Conservation (phyloP, 306 rosid genomes). For the Spatholobus suberectus region DNA sequence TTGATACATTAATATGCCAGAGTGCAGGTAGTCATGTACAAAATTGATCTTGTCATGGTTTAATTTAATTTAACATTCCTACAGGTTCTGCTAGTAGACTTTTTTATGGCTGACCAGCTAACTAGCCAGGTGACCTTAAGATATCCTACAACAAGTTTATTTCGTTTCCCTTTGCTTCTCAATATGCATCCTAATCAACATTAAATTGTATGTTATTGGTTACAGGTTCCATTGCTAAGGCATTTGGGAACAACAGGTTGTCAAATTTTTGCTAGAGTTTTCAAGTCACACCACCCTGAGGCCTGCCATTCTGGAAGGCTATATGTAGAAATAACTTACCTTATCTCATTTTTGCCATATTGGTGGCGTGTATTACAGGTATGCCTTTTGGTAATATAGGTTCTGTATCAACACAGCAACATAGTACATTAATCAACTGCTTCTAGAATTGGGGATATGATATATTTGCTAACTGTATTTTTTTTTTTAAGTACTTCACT, state of each 20-base stretch:
- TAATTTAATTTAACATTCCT: slow-evolving; percentile 8
- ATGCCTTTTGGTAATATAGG: not conserved
- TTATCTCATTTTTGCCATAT: slow-evolving; percentile 85
- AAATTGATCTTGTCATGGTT: not conserved
- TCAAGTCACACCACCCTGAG: slow-evolving; percentile 52
- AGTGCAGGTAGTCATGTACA: not conserved
- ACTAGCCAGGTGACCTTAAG: slow-evolving; percentile 83
- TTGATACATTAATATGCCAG: not conserved
- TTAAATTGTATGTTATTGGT: not conserved
- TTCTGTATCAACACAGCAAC: not conserved
- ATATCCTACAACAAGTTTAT: not conserved
- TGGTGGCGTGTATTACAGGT: slow-evolving; percentile 96
- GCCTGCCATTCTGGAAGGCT: slow-evolving; percentile 67
- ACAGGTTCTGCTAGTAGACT: slow-evolving; percentile 66
- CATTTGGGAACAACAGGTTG: slow-evolving; percentile 77
- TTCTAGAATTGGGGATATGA: not conserved
- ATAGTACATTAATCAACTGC: not conserved
- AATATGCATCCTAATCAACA: not conserved
- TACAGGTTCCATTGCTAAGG: slow-evolving; percentile 80
- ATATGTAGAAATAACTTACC: slow-evolving; percentile 61
- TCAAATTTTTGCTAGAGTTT: slow-evolving; percentile 63
- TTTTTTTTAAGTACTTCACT: not conserved
- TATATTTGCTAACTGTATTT: not conserved
- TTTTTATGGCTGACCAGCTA: slow-evolving; percentile 97
- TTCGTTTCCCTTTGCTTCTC: not conserved